A percentile compares a stretch with the other conserved stretches of the same genome.
phyloP scores from a whole-genome alignment of 352 stramenopile genomes.

The Plasmopara viticola region DNA sequence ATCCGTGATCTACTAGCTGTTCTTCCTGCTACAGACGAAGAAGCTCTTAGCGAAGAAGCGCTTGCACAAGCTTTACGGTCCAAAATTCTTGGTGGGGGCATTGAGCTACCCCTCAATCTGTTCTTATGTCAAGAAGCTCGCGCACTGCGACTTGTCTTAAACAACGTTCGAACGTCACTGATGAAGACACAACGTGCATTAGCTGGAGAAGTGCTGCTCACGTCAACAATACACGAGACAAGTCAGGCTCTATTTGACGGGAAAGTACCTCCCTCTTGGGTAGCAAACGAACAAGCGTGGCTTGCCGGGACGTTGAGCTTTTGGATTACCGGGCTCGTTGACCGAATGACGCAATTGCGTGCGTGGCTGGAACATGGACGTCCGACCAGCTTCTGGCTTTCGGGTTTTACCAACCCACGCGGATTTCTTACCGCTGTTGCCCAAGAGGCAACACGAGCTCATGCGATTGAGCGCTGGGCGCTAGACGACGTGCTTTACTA shows the following conservation, averaged over 20 bases:
- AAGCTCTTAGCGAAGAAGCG: constrained; percentile 33
- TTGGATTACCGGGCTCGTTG: constrained; percentile 60
- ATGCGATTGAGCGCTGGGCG: constrained; percentile 67
- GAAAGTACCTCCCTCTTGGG: constrained; percentile 53
- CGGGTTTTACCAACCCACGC: constrained; percentile 68
- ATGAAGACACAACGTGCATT: constrained; percentile 50
- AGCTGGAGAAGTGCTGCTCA: constrained; percentile 56
- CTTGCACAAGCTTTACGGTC: constrained; percentile 29
- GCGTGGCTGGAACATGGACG: constrained; percentile 57
- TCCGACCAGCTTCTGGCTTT: constrained; percentile 68
- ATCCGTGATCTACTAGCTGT: constrained; percentile 44
- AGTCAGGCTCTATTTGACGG: constrained; percentile 70
- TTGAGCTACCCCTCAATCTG: constrained; percentile 72
- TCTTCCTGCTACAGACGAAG: constrained; percentile 42
- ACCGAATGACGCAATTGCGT: constrained; percentile 52
- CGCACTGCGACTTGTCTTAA: constrained; percentile 50
- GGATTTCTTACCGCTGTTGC: constrained; percentile 74
- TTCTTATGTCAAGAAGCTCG: constrained; percentile 74
- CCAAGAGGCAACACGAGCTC: constrained; percentile 63
- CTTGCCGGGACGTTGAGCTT: constrained; percentile 52
- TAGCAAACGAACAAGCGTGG: constrained; percentile 68
- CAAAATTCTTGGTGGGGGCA: constrained; percentile 44
- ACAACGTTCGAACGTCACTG: constrained; percentile 46
- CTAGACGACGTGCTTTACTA: constrained; percentile 78
- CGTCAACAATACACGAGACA: constrained; percentile 36